These are phyloP conservation scores for Kwoniella heveanensis DNA, from an alignment of 768 basidiomycete genomes.

Conservation along the genomic window DNA sequence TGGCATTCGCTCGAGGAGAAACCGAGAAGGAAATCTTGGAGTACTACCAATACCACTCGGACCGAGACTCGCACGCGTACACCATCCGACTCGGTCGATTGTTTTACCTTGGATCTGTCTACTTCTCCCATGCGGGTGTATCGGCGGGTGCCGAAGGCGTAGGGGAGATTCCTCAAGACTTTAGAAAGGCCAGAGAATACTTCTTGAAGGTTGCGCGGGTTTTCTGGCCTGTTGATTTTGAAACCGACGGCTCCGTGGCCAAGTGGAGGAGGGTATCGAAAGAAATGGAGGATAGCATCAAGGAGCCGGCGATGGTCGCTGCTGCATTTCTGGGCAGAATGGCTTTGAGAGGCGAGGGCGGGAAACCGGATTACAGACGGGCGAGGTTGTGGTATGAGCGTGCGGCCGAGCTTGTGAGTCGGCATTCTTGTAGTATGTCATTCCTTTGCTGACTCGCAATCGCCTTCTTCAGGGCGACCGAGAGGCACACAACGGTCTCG, in stretches of 20 bases:
- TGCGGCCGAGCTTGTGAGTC: conserved; percentile 59
- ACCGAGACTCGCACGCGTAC: conserved; percentile 83
- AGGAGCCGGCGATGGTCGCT: conserved; percentile 72
- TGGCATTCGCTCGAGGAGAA: conserved; percentile 82
- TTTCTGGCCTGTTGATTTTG: conserved; percentile 68
- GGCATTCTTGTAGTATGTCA: neutral
- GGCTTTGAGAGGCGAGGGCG: conserved; percentile 90
- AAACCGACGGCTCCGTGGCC: conserved; percentile 29
- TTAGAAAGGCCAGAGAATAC: conserved; percentile 73
- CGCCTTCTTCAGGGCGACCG: conserved; percentile 65
- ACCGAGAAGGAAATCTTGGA: conserved; percentile 92
- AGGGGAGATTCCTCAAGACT: conserved; percentile 81
- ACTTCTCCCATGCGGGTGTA: conserved; percentile 74
- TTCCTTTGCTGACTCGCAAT: neutral
- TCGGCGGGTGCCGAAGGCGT: conserved; percentile 89
- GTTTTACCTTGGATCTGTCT: conserved; percentile 93
- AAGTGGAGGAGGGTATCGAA: conserved; percentile 54
- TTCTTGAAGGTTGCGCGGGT: conserved; percentile 80
- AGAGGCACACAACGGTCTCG: conserved; percentile 86
- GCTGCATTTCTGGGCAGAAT: conserved; percentile 90
- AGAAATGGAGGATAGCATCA: conserved; percentile 54
- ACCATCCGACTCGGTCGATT: conserved; percentile 92
- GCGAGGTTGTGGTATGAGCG: conserved; percentile 96
- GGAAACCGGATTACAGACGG: conserved; percentile 69
- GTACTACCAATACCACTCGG: conserved; percentile 95